Evolutionary conservation across 495 filamentous ascomycete genomes (phyloP).

Genomic region (Aspergillus coremiiformis): DNA sequence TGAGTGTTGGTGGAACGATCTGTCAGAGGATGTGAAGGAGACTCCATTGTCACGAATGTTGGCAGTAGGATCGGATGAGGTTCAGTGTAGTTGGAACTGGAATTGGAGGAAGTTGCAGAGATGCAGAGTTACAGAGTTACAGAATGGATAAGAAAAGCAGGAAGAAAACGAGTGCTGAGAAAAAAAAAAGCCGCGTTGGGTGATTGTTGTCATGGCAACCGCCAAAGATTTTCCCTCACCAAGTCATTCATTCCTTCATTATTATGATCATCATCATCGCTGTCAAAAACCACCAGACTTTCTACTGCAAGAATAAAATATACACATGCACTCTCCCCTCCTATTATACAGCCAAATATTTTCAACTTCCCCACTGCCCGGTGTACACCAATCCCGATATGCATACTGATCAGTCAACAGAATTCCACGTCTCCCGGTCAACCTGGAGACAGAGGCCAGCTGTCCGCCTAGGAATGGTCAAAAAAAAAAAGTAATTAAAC

Average conservation of each 20-base stretch:
- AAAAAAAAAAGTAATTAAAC: no score
- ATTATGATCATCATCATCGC: no score
- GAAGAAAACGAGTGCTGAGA: constrained; percentile 8
- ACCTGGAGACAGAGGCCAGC: not conserved
- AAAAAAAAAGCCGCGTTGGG: constrained; percentile 23
- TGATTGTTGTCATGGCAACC: constrained; percentile 44
- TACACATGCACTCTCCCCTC: not conserved
- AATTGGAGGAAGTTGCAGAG: not conserved
- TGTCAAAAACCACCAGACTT: no score
- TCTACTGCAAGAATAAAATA: not conserved
- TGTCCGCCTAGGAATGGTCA: not conserved
- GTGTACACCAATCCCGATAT: no score
- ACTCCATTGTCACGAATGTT: constrained; percentile 25
- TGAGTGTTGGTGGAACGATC: constrained; percentile 42
- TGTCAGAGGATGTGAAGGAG: constrained; percentile 33
- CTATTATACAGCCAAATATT: not conserved
- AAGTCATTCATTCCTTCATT: no score
- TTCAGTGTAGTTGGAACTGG: not conserved
- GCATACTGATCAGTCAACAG: no score
- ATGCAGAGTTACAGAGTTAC: not conserved
- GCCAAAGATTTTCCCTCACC: not conserved
- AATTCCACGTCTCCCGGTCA: not conserved
- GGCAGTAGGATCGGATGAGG: not conserved
- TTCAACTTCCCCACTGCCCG: no score
- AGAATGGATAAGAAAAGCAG: constrained; percentile 1